These are phyloP conservation scores for Vitis hybrid DNA, from an alignment of 177 flowering plant genomes.

Conservation along the genomic window DNA sequence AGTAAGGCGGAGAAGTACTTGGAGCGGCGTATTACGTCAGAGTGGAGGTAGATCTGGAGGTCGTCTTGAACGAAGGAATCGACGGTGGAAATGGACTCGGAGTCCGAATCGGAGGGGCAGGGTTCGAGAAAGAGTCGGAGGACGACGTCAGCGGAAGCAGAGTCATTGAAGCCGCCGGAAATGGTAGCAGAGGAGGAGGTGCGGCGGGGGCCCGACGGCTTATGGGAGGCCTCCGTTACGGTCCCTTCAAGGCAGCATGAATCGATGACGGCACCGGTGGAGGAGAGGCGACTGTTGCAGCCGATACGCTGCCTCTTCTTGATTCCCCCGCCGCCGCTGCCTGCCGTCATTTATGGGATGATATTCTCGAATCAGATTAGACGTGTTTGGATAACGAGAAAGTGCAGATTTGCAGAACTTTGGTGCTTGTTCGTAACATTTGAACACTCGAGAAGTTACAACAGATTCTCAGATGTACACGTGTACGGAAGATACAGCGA, in stretches of 20 bases:
- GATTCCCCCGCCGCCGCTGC: neutral
- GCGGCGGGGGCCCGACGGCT: conserved; percentile 18
- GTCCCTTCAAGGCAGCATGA: conserved; percentile 25
- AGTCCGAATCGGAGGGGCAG: conserved; percentile 24
- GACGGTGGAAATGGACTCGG: conserved; percentile 16
- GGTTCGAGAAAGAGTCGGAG: conserved; percentile 56
- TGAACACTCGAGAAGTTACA: no score
- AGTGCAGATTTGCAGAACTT: no score
- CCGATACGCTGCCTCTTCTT: conserved; percentile 53
- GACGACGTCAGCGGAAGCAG: conserved; percentile 67
- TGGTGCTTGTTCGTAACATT: no score
- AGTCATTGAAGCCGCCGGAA: conserved; percentile 48
- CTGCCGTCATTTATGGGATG: neutral
- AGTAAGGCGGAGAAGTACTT: conserved; percentile 73
- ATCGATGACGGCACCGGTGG: conserved; percentile 31
- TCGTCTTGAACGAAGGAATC: conserved; percentile 20
- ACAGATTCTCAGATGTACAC: no score
- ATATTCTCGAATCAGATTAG: no score
- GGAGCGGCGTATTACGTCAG: conserved; percentile 56
- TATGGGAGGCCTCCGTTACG: conserved; percentile 24
- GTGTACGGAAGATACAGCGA: no score
- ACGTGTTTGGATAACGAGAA: no score
- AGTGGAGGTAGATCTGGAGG: conserved; percentile 61
- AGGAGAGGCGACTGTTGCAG: conserved; percentile 30
- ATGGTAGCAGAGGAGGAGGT: conserved; percentile 14